Percentiles rank a stretch among this genome's conserved stretches.
Conservation (phyloP, 345 rosid genomes). For the Pistacia atlantica region DNA sequence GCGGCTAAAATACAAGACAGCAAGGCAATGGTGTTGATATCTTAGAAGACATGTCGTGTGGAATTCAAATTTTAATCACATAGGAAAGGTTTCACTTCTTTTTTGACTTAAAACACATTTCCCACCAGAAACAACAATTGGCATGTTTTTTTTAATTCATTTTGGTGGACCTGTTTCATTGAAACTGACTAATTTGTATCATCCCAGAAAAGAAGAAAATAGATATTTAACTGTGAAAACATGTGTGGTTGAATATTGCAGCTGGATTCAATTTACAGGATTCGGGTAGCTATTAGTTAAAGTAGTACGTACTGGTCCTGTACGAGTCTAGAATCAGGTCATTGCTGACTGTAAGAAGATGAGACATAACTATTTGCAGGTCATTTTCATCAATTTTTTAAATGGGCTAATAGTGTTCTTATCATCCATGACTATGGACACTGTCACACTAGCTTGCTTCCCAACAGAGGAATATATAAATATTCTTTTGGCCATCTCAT, state of each 20-base stretch:
- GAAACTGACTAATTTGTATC: neutral
- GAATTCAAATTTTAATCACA: conserved; percentile 41
- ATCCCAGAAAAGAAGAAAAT: neutral
- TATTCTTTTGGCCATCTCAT: neutral
- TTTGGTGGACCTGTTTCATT: neutral
- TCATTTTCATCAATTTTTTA: neutral
- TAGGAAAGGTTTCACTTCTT: conserved; percentile 1
- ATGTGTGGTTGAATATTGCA: neutral
- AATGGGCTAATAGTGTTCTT: neutral
- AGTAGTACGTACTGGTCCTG: neutral
- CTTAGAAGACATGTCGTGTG: conserved; percentile 48
- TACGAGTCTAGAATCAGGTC: neutral
- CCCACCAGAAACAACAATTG: neutral
- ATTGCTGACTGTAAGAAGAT: neutral
- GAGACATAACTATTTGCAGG: neutral
- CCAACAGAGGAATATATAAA: neutral
- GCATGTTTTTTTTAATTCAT: neutral
- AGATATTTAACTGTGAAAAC: neutral
- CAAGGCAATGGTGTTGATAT: conserved; percentile 5
- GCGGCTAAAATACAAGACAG: neutral
- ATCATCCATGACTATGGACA: neutral
- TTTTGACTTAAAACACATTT: conserved; percentile 3
- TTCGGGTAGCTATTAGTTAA: neutral
- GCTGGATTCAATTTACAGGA: neutral
- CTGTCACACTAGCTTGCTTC: neutral